Percentiles rank a stretch among this genome's conserved stretches.
phyloP scores from a whole-genome alignment of 305 asterid genomes.

The Solanum aculeatissimum region DNA sequence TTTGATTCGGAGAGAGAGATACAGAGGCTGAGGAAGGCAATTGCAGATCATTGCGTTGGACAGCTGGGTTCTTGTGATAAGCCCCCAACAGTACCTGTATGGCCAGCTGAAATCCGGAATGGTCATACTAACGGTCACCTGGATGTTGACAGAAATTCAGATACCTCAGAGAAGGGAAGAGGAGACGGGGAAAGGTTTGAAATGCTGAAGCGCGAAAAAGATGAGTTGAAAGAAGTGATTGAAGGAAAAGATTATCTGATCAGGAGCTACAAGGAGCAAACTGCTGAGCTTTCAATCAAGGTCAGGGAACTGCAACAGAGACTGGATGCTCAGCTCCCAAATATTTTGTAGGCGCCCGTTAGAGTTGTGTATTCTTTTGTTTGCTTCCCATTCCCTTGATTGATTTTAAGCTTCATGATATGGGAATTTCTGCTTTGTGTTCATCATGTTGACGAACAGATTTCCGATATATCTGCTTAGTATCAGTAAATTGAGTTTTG shows the following conservation, averaged over 20 bases:
- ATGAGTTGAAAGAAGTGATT: conserved; percentile 71
- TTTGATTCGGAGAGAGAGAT: conserved; percentile 84
- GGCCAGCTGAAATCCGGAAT: conserved; percentile 47
- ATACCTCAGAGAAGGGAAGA: conserved; percentile 24
- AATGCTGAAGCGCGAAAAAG: conserved; percentile 58
- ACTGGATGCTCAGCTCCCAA: conserved; percentile 83
- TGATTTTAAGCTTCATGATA: conserved; percentile 16
- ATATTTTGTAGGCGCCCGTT: conserved; percentile 47
- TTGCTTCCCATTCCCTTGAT: conserved; percentile 17
- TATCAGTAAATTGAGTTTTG: not conserved
- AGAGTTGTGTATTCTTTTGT: conserved; percentile 31
- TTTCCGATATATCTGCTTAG: not conserved
- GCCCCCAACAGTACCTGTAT: conserved; percentile 35
- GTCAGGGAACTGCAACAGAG: conserved; percentile 77
- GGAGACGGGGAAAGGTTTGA: conserved; percentile 53
- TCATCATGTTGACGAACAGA: not conserved
- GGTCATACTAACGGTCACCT: conserved; percentile 45
- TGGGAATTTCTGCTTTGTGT: conserved; percentile 1
- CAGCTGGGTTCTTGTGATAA: conserved; percentile 33
- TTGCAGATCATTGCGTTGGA: conserved; percentile 75
- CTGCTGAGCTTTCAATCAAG: conserved; percentile 65
- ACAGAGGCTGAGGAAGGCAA: conserved; percentile 79
- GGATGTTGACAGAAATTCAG: conserved; percentile 31
- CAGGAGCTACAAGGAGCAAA: conserved; percentile 87
- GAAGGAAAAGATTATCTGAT: conserved; percentile 84